phyloP scores from a whole-genome alignment of 768 basidiomycete genomes.

The Gloeopeniophorella convolvens region DNA sequence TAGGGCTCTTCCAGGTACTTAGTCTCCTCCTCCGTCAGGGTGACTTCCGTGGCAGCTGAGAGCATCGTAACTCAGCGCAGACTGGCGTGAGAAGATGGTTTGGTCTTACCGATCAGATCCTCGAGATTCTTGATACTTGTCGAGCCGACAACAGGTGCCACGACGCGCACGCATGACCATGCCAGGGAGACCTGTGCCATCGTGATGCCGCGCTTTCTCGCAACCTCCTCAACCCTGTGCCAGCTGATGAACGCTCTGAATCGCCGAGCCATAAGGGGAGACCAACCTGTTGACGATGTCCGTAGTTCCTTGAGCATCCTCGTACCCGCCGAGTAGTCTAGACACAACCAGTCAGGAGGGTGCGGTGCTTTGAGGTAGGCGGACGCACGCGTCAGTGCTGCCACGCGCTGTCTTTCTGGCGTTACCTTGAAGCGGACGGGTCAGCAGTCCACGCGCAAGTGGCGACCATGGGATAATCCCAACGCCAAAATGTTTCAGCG shows the following conservation, averaged over 20 bases:
- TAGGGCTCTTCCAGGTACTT: conserved; percentile 16
- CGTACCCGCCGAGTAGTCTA: neutral
- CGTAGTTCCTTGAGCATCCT: conserved; percentile 3
- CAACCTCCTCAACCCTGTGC: conserved; percentile 35
- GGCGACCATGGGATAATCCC: conserved; percentile 20
- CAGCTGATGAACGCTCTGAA: neutral
- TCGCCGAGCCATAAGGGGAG: neutral
- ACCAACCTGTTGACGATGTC: conserved; percentile 18
- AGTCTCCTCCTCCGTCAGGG: conserved; percentile 14
- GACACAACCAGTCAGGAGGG: neutral
- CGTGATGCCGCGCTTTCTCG: conserved; percentile 30
- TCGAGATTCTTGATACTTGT: conserved; percentile 17
- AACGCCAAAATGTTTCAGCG: conserved; percentile 19
- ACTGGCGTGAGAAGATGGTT: neutral
- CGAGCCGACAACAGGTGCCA: conserved; percentile 12
- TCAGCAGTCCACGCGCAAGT: conserved; percentile 15
- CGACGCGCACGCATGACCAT: conserved; percentile 20
- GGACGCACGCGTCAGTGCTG: conserved; percentile 1
- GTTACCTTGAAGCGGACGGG: conserved; percentile 9
- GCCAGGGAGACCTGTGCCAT: conserved; percentile 41
- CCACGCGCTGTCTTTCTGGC: neutral
- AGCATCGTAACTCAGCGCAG: conserved; percentile 9
- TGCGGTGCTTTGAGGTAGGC: too few relatives aligned
- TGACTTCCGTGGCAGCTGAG: conserved; percentile 8
- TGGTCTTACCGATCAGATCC: conserved; percentile 15